Percentiles rank a stretch among this genome's conserved stretches.
phyloP scores from a whole-genome alignment of 495 filamentous ascomycete genomes.

The Aspergillus kassunensis region DNA sequence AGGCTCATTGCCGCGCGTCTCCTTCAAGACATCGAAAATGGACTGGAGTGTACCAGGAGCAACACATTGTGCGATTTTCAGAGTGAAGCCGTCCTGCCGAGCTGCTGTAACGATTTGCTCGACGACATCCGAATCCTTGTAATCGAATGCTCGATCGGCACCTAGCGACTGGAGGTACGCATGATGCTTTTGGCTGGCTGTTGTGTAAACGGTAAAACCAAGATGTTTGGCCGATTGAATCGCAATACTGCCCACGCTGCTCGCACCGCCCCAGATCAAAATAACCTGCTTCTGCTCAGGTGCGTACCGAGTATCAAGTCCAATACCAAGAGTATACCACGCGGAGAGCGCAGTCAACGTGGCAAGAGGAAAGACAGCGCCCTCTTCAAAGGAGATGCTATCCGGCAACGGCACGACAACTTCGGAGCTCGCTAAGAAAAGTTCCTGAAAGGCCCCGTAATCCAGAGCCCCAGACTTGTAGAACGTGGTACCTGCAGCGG shows the following conservation, averaged over 20 bases:
- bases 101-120: conserved; percentile 32
- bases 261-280: conserved; percentile 48
- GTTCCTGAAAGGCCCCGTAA: conserved; percentile 43
- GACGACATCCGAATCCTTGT: conserved; percentile 35
- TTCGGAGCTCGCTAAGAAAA: conserved; percentile 21
- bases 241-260: conserved; percentile 37
- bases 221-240: conserved; percentile 39
- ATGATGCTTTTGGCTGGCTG: conserved; percentile 41
- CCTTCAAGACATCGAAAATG: conserved; percentile 27
- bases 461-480: conserved; percentile 23
- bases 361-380: conserved; percentile 35
- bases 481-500: conserved; percentile 30
- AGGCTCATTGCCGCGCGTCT: conserved; percentile 23
- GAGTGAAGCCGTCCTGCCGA: conserved; percentile 29
- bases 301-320: conserved; percentile 25
- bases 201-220: conserved; percentile 44
- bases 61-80: conserved; percentile 27
- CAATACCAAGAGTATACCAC: conserved; percentile 33
- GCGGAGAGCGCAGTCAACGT: conserved; percentile 21
- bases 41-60: conserved; percentile 19
- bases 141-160: conserved; percentile 41
- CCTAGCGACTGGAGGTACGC: conserved; percentile 42
- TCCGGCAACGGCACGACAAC: conserved; percentile 31
- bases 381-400: conserved; percentile 34
- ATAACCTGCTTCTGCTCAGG: conserved; percentile 30